Base-by-base conservation (phyloP, 148 eudicot species). In the Rheum nobile region DNA sequence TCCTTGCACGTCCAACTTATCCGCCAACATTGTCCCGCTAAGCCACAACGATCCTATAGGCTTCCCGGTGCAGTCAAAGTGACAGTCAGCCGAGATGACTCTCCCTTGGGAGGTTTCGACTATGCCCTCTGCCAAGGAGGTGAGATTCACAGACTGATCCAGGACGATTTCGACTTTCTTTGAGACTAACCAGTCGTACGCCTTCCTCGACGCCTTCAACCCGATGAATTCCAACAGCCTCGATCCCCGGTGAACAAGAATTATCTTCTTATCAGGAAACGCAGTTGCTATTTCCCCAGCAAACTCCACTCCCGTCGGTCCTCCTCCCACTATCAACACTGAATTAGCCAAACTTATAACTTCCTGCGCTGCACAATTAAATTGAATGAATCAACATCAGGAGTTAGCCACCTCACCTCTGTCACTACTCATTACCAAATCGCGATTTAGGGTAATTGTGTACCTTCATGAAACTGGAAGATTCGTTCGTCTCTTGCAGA, bases 241-340 rank as follows among this genome's bases (percentile, higher is more conserved):
- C 10, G 84, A 34, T 31, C 89, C 91, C 6, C 85, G 77, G 74
- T 84, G 85, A 22, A 86, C 87, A 24, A 88, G 63, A 47, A 78
- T 82, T 28, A 88, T 79, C 75, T 82, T 86, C 78, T 84, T 88
- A 9, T 76, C 78, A 21, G 91, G 89, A 78, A 82, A 86, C 21
- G 82, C 79, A 10, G 77, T 76, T 14, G 76, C 73, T 12, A 88
- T 84, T 81, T 88, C 91, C 65, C 78, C 91, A 35, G 87, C 89
- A 74, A 88, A 84, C 75, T 88, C 91, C 16, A 88, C 91, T 13
- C 91, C 89, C 13, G 83, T 81, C 1, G 91, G 86, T 3, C 91
- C 91, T 26, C 89, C 91, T 79, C 91, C 91, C 46, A 84, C 52
- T 8, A 88, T 59, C 74, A 88, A 68, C 67, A 88, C 75, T 8